Conservation (phyloP, 768 basidiomycete species). For the Artomyces pyxidatus region DNA sequence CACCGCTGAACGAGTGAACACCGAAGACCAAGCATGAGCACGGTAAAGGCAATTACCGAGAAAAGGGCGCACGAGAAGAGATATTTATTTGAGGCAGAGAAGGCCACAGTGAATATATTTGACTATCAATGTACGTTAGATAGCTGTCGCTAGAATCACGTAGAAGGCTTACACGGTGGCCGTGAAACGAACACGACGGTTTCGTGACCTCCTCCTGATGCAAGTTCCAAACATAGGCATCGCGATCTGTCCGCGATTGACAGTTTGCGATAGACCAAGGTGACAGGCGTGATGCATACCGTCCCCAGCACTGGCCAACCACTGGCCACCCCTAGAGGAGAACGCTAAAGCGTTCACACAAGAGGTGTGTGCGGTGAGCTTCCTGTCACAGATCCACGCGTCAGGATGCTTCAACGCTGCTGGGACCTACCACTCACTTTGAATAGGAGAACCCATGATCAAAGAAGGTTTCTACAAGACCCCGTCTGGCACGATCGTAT, state of each 20-base stretch:
- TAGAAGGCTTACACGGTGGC: constrained; percentile 19
- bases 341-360: constrained; percentile 31
- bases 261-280: too few relatives aligned
- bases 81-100: constrained; percentile 58
- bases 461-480: not conserved
- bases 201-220: constrained; percentile 22
- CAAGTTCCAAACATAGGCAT: constrained; percentile 29
- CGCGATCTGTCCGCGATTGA: constrained; percentile 20
- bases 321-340: constrained; percentile 27
- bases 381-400: constrained; percentile 16
- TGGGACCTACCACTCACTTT: too few relatives aligned
- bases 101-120: constrained; percentile 64
- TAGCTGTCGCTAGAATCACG: too few relatives aligned
- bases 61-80: constrained; percentile 51
- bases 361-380: constrained; percentile 26
- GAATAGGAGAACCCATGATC: not conserved
- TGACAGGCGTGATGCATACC: constrained; percentile 23
- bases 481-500: not conserved
- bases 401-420: too few relatives aligned
- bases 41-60: not conserved
- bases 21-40: not conserved
- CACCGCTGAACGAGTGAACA: constrained; percentile 8
- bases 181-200: constrained; percentile 22
- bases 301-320: constrained; percentile 33
- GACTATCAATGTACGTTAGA: constrained; percentile 32